Evolutionary conservation across 2,329 filamentous ascomycete species (phyloP).

Genomic region (Penicillium carneum): DNA sequence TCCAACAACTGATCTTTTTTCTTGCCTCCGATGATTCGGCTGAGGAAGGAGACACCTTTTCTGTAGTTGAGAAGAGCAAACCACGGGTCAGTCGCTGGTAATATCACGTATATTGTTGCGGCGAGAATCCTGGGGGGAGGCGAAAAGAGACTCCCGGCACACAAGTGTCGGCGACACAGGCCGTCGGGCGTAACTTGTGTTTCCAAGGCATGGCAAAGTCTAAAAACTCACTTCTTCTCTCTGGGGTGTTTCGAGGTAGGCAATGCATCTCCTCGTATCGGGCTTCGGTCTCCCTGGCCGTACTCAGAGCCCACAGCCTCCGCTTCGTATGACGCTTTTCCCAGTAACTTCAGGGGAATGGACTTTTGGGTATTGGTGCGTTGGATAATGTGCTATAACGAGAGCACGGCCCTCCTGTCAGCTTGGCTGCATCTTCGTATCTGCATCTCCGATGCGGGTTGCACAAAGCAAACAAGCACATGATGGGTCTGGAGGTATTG

Average conservation of each 20-base stretch:
- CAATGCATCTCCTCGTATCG: constrained; percentile 42
- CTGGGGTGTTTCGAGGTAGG: constrained; percentile 52
- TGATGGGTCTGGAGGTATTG: constrained; percentile 2
- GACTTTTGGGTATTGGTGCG: constrained; percentile 71
- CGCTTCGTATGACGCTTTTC: constrained; percentile 52
- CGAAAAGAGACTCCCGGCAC: not conserved
- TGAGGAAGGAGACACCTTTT: constrained; percentile 89
- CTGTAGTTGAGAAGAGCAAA: constrained; percentile 54
- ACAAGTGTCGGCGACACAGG: constrained; percentile 11
- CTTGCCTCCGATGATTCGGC: constrained; percentile 78
- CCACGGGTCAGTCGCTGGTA: constrained; percentile 21
- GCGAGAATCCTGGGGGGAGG: constrained; percentile 12
- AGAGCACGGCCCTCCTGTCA: constrained; percentile 15
- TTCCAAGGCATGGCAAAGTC: not conserved
- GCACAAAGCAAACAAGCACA: constrained; percentile 9
- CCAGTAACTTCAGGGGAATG: constrained; percentile 56
- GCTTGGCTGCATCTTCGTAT: constrained; percentile 14
- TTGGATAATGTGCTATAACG: constrained; percentile 66
- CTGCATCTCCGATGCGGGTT: constrained; percentile 4
- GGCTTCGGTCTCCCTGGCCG: constrained; percentile 40
- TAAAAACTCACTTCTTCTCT: constrained; percentile 69
- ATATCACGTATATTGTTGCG: not conserved
- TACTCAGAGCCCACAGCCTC: constrained; percentile 50
- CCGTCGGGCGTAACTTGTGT: not conserved
- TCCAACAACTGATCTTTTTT: constrained; percentile 69